phyloP scores from a whole-genome alignment of 2,329 filamentous ascomycete genomes.

The Nigrospora oryzae region DNA sequence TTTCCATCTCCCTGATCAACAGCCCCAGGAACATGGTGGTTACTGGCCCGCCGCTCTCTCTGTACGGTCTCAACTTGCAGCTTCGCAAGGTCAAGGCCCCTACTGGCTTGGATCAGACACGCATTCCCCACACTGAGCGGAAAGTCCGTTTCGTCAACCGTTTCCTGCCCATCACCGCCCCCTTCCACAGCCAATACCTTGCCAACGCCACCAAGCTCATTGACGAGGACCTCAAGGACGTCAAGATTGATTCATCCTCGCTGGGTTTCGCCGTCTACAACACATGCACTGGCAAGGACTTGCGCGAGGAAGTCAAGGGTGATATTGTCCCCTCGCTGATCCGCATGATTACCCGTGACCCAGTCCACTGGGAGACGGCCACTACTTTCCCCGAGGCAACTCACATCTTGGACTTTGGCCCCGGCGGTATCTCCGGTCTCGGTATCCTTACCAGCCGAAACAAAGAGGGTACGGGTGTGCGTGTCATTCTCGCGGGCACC shows the following conservation, averaged over 20 bases:
- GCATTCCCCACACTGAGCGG: conserved; percentile 88
- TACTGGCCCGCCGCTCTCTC: conserved; percentile 87
- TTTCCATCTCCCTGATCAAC: conserved; percentile 91
- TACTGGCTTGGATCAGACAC: conserved; percentile 92
- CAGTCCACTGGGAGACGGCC: conserved; percentile 93
- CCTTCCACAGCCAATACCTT: conserved; percentile 96
- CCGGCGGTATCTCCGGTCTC: conserved; percentile 91
- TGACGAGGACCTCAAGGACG: conserved; percentile 76
- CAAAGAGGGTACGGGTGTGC: conserved; percentile 96
- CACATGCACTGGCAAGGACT: conserved; percentile 80
- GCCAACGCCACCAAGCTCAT: conserved; percentile 74
- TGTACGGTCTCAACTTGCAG: conserved; percentile 92
- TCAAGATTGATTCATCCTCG: conserved; percentile 64
- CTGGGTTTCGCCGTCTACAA: conserved; percentile 83
- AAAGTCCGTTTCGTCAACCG: conserved; percentile 96
- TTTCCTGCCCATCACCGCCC: conserved; percentile 94
- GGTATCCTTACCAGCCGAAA: conserved; percentile 96
- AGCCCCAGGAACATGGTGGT: conserved; percentile 96
- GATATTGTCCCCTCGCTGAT: conserved; percentile 82
- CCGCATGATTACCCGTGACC: conserved; percentile 87
- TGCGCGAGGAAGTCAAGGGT: conserved; percentile 60
- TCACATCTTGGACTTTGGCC: conserved; percentile 93
- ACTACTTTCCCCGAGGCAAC: conserved; percentile 86
- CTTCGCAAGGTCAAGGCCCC: conserved; percentile 95
- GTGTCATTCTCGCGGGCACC: conserved; percentile 89